phyloP scores from a whole-genome alignment of 1,284 basidiomycete species.

The Ceratobasidium sp. region DNA sequence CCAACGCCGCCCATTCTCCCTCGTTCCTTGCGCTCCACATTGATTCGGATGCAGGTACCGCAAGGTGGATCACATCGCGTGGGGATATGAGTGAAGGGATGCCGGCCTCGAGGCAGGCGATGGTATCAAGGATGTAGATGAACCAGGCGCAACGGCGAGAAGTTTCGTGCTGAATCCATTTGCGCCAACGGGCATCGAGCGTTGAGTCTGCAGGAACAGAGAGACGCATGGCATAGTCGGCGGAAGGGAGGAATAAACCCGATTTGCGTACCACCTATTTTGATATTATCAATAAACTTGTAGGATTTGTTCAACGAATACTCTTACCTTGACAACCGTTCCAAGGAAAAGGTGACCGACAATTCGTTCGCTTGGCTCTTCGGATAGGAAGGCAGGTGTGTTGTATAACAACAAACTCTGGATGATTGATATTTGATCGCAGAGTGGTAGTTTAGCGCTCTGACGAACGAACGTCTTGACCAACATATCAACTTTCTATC shows the following conservation, averaged over 20 bases:
- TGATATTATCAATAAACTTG: neutral
- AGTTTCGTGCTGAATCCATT: constrained; percentile 54
- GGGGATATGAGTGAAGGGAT: constrained; percentile 50
- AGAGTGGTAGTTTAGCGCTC: constrained; percentile 48
- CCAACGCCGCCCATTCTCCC: constrained; percentile 48
- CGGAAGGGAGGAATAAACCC: constrained; percentile 50
- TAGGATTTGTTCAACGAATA: neutral
- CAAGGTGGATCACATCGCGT: constrained; percentile 50
- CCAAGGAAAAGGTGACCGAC: constrained; percentile 52
- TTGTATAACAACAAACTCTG: constrained; percentile 54
- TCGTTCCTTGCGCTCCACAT: constrained; percentile 53
- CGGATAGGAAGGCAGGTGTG: constrained; percentile 52
- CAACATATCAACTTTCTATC: constrained; percentile 54
- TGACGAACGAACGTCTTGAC: constrained; percentile 47
- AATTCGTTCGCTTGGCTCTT: constrained; percentile 50
- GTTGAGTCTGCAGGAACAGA: constrained; percentile 46
- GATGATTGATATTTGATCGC: constrained; percentile 52
- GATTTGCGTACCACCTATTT: constrained; percentile 52
- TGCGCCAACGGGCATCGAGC: constrained; percentile 51
- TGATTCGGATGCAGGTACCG: constrained; percentile 53
- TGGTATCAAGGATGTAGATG: constrained; percentile 54
- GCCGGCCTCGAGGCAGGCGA: constrained; percentile 53
- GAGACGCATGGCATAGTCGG: constrained; percentile 47
- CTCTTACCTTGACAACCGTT: constrained; percentile 49
- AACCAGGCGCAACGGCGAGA: constrained; percentile 47